Percentiles rank a stretch among this genome's conserved stretches.
These are phyloP conservation scores for Monotropa hypopitys DNA, from an alignment of 179 eudicot species.

Conservation along the genomic window DNA sequence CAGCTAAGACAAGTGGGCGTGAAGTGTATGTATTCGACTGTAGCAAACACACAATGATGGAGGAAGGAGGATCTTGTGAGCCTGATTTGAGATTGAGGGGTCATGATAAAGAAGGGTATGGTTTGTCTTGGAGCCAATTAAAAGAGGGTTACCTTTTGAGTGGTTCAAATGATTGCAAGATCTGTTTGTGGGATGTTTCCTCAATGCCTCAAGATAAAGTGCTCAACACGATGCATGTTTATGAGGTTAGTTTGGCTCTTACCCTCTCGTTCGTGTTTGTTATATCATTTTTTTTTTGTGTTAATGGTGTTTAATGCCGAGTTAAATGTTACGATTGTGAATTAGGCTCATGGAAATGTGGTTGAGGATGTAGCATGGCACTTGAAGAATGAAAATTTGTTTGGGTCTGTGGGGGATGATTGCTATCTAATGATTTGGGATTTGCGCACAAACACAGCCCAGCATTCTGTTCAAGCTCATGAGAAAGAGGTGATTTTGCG, in stretches of 20 bases:
- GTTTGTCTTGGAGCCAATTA: slow-evolving; percentile 78
- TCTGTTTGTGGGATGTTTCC: slow-evolving; percentile 87
- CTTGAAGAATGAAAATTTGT: slow-evolving; percentile 53
- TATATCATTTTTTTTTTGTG: not conserved
- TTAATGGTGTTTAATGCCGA: not conserved
- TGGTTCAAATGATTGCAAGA: slow-evolving; percentile 76
- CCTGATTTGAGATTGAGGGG: slow-evolving; percentile 72
- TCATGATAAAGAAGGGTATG: slow-evolving; percentile 95
- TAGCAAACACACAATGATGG: slow-evolving; percentile 29
- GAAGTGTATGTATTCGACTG: slow-evolving; percentile 73
- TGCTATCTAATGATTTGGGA: slow-evolving; percentile 78
- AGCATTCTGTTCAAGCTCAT: slow-evolving; percentile 61
- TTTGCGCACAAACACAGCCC: slow-evolving; percentile 62
- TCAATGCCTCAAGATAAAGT: slow-evolving; percentile 49
- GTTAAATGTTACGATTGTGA: not conserved
- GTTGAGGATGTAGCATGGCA: slow-evolving; percentile 93
- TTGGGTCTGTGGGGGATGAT: slow-evolving; percentile 91
- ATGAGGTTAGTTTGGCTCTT: slow-evolving; percentile 32
- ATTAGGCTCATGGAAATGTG: slow-evolving; percentile 63
- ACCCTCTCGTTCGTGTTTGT: not conserved
- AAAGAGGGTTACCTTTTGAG: slow-evolving; percentile 78
- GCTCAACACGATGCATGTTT: slow-evolving; percentile 54
- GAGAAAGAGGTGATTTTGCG: slow-evolving; percentile 58
- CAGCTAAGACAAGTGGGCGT: slow-evolving; percentile 69
- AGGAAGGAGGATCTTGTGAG: slow-evolving; percentile 28